Percentiles rank a stretch among this genome's conserved stretches.
phyloP scores from a whole-genome alignment of 306 rosid species.

The Casuarina equisetifolia region DNA sequence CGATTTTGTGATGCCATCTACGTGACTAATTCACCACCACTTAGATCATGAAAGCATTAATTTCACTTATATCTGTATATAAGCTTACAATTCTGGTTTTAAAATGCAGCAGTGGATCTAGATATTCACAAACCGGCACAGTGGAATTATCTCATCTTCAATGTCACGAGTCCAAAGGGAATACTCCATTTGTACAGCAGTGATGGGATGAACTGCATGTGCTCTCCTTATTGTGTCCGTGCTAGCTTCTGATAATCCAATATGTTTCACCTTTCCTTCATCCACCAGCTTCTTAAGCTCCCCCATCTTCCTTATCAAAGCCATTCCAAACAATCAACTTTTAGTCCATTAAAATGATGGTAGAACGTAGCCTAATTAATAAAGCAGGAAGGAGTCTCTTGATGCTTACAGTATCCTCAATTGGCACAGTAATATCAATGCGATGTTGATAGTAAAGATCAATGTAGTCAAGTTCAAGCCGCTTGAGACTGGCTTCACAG shows the following conservation, averaged over 20 bases:
- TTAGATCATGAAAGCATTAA: background rate
- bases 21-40: background rate
- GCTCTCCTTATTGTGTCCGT: conserved; percentile 65
- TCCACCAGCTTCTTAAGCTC: conserved; percentile 63
- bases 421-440: conserved; percentile 61
- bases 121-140: conserved; percentile 50
- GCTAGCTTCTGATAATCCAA: conserved; percentile 63
- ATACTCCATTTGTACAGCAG: conserved; percentile 77
- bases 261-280: conserved; percentile 64
- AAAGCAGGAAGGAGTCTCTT: conserved; percentile 3
- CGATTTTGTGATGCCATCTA: background rate
- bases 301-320: conserved; percentile 39
- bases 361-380: background rate
- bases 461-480: conserved; percentile 46
- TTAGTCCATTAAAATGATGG: no score
- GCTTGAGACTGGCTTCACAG: conserved; percentile 67
- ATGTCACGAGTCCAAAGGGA: conserved; percentile 66
- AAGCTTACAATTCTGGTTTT: background rate
- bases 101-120: background rate
- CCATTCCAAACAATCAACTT: background rate
- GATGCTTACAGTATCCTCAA: conserved; percentile 68
- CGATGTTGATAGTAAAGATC: conserved; percentile 65
- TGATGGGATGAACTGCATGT: conserved; percentile 70
- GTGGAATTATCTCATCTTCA: conserved; percentile 63
- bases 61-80: background rate